phyloP scores from a whole-genome alignment of 2,329 filamentous ascomycete species.

The Bipolaris zeicola region DNA sequence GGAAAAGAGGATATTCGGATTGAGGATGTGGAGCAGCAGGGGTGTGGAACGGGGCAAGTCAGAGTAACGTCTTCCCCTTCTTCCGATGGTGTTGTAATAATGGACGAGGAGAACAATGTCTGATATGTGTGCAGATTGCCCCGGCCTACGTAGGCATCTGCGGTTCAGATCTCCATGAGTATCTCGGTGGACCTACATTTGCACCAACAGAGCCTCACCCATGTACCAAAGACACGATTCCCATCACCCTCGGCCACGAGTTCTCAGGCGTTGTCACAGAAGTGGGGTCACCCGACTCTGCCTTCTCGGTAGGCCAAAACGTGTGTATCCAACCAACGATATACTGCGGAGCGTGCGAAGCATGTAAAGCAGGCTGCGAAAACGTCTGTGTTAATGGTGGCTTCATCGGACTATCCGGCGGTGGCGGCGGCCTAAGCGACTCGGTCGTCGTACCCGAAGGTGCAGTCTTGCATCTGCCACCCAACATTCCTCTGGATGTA shows the following conservation, averaged over 20 bases:
- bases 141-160: slow-evolving; percentile 61
- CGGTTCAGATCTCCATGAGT: slow-evolving; percentile 60
- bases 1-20: slow-evolving; percentile 62
- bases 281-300: slow-evolving; percentile 58
- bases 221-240: slow-evolving; percentile 62
- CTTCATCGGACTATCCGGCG: slow-evolving; percentile 58
- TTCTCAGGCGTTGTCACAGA: slow-evolving; percentile 66
- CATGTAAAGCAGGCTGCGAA: slow-evolving; percentile 59
- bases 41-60: slow-evolving; percentile 59
- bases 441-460: slow-evolving; percentile 58
- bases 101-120: too few relatives aligned
- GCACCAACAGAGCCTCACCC: slow-evolving; percentile 61
- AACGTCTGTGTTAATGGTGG: slow-evolving; percentile 65
- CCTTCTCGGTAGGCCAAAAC: slow-evolving; percentile 59
- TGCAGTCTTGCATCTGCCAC: slow-evolving; percentile 58
- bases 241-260: slow-evolving; percentile 68
- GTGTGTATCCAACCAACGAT: slow-evolving; percentile 67
- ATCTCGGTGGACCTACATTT: slow-evolving; percentile 56
- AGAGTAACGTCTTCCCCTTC: slow-evolving; percentile 29
- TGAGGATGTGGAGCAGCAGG: slow-evolving; percentile 57
- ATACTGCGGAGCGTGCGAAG: slow-evolving; percentile 61
- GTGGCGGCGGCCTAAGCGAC: slow-evolving; percentile 63
- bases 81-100: too few relatives aligned
- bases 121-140: slow-evolving; percentile 40
- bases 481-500: slow-evolving; percentile 58